Base-by-base conservation (phyloP, 2,329 filamentous ascomycete species). In the Penicillium sp. region DNA sequence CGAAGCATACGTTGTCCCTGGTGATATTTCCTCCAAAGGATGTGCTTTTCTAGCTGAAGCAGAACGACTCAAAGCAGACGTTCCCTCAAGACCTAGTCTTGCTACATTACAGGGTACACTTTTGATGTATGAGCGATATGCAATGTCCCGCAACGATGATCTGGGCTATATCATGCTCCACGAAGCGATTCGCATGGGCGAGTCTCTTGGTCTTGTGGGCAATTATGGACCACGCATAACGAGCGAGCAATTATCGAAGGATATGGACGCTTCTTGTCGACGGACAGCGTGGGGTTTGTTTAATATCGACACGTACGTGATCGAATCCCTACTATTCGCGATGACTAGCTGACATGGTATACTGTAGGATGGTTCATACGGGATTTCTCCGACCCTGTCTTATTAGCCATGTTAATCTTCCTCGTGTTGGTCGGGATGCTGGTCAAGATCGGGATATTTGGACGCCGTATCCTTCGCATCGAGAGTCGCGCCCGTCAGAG, bases 221-320 rank as follows among this genome's bases (percentile, higher is more conserved):
- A 60, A 56, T 2, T 59, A 63, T 32, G 60, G 57, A 2, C 55
- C 58, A 1, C 44, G 47, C 13, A 49, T 66, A n/a, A 56, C 55
- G 2, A 56, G 63, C 6, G 59, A 59, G 6, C 56, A 62, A 7
- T 36, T 61, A 6, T 64, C 68, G 0, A 32, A 50, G 3, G 70
- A 74, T 21, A 67, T 70, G 64, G 61, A 66, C 30, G 49, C 51
- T 5, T 72, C 69, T 2, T 49, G 65, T 40, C 64, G 59, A 42
- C 58, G 64, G 42, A 70, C 69, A 6, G 68, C 68, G 1, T 73
- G 71, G 71, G 71, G 71, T 0, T 36, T 74, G 17, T 73, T 71
- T 33, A 68, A 73, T 33, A 62, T 72, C 26, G 71, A 74, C 37
- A 72, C 71, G 71, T 73, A 54, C 49, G 70, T 64, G 13, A 33